phyloP scores from a whole-genome alignment of 768 basidiomycete genomes.

The Boletus barrowsii region DNA sequence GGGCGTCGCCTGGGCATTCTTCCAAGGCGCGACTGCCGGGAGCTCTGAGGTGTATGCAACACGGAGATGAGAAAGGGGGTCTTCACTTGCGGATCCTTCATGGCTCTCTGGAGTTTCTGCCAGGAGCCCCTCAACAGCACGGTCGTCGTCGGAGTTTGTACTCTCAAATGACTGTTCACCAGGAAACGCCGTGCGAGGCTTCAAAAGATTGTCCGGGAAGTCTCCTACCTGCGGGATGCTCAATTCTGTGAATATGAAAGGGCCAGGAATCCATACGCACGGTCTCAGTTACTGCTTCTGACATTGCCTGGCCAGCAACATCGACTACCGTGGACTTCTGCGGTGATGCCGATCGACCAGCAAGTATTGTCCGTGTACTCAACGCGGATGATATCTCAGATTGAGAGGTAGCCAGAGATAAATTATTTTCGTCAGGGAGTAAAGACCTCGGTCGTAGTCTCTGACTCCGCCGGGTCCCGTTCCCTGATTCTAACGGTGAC shows the following conservation, averaged over 20 bases:
- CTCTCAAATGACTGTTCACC: conserved; percentile 32
- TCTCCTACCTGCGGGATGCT: conserved; percentile 29
- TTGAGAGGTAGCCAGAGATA: conserved; percentile 25
- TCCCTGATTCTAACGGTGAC: conserved; percentile 35
- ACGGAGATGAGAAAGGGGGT: conserved; percentile 35
- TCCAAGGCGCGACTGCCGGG: conserved; percentile 33
- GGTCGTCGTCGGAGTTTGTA: conserved; percentile 38
- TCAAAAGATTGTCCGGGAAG: conserved; percentile 23
- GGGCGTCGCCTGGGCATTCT: conserved; percentile 32
- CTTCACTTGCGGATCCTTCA: conserved; percentile 29
- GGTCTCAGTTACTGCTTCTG: conserved; percentile 28
- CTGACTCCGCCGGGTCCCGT: conserved; percentile 34
- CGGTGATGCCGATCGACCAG: conserved; percentile 34
- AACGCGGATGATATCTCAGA: conserved; percentile 28
- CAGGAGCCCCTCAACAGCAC: conserved; percentile 31
- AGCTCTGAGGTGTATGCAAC: conserved; percentile 35
- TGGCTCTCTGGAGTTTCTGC: conserved; percentile 32
- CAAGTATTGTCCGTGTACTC: conserved; percentile 30
- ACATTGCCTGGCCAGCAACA: conserved; percentile 19
- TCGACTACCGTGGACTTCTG: conserved; percentile 26
- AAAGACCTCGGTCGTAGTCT: conserved; percentile 32
- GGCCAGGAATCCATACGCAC: conserved; percentile 28
- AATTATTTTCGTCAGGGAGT: conserved; percentile 29
- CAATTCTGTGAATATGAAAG: conserved; percentile 31
- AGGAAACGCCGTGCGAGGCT: conserved; percentile 25